phyloP scores from a whole-genome alignment of 495 filamentous ascomycete species.

The Penicillium macrosclerotiorum region DNA sequence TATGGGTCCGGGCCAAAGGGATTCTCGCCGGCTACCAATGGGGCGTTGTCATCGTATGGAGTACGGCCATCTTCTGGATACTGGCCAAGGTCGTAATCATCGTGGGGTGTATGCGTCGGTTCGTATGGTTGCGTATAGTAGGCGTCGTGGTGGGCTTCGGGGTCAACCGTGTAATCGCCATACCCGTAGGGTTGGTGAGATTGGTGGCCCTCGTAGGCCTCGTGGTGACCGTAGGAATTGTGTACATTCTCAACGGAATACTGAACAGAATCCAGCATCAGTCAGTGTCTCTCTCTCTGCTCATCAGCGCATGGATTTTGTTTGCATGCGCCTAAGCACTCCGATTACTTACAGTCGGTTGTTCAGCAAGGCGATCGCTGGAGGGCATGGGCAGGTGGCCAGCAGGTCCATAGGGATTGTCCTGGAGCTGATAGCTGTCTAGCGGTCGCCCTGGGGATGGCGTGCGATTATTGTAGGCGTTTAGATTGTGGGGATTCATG shows the following conservation, averaged over 20 bases:
- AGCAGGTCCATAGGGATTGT: slow-evolving; percentile 54
- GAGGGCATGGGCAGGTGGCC: slow-evolving; percentile 69
- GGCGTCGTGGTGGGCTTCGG: slow-evolving; percentile 79
- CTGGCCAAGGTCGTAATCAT: slow-evolving; percentile 55
- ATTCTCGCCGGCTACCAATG: slow-evolving; percentile 58
- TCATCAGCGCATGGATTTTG: background rate
- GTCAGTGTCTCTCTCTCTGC: slow-evolving; percentile 2
- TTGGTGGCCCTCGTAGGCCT: slow-evolving; percentile 58
- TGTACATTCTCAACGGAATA: slow-evolving; percentile 81
- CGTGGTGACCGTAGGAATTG: slow-evolving; percentile 66
- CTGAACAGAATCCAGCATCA: slow-evolving; percentile 23
- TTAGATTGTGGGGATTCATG: slow-evolving; percentile 54
- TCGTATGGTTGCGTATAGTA: slow-evolving; percentile 84
- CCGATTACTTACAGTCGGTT: slow-evolving; percentile 63
- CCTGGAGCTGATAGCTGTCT: slow-evolving; percentile 69
- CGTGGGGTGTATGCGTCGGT: slow-evolving; percentile 52
- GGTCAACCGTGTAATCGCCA: slow-evolving; percentile 71
- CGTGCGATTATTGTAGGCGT: slow-evolving; percentile 41
- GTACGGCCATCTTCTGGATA: slow-evolving; percentile 47
- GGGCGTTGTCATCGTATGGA: slow-evolving; percentile 59
- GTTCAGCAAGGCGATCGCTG: slow-evolving; percentile 64
- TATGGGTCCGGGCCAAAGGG: slow-evolving; percentile 58
- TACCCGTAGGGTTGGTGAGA: slow-evolving; percentile 44
- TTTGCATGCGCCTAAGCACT: background rate
- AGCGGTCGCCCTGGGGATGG: slow-evolving; percentile 57